Evolutionary conservation across 768 basidiomycete species (phyloP), one percentile per base, ranked within the genome.

Genomic region (Amanita pallidorosea): DNA sequence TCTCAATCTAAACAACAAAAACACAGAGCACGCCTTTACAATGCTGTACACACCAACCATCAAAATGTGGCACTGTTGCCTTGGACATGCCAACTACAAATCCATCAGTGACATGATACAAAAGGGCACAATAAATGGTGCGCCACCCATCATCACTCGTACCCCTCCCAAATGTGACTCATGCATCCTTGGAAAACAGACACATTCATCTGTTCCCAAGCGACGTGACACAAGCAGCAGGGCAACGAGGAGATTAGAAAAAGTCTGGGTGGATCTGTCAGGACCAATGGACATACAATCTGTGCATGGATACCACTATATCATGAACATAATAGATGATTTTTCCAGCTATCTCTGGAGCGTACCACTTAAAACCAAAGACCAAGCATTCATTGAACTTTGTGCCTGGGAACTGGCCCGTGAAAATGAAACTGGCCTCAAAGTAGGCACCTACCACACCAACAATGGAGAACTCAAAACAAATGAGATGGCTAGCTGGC

Each of bases 341-440:
- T 23, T 23, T 23, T 57, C 65, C 0, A 59, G 57, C 7, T 60
- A 55, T 17, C 33, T 51, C 0, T 72, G 68, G 68, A 45, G 54
- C 9, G 62, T 70, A 3, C 70, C 66, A 0, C 44, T 73, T 0
- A 56, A 57, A 23, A 34, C 51, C 0, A 71, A 70, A 43, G 43
- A 49, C 6, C 49, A 60, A 13, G 62, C 64, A 0, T 58, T 58
- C 15, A 18, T 27, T 0, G 23, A 53, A 5, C 56, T 73, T 0
- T 54, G 54, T 0, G 56, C 52, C 0, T 73, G 72, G 70, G 50
- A 59, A 11, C 20, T 50, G 0, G 60, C 56, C 0, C 49, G 52
- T 1, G 63, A 70, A 34, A 33, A 36, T 0, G 55, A 63, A 29
- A 62, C 59, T 1, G 57, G 58, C 0, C 11, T 46, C 1, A 59